Conservation (phyloP, 2,329 filamentous ascomycete species). For the Chaetomium olivaceum region DNA sequence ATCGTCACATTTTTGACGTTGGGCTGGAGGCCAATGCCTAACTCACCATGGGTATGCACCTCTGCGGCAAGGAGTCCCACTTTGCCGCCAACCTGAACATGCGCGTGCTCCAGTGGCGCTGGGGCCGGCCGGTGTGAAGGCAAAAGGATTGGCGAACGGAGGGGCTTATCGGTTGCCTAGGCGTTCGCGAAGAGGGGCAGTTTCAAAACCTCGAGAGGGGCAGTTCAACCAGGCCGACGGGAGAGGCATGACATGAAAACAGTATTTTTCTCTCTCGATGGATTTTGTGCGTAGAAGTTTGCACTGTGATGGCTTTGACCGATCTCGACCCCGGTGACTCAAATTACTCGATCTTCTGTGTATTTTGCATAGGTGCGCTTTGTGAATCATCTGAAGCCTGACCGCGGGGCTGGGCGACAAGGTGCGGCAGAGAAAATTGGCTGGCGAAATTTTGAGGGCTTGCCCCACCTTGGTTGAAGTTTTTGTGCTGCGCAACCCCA, state of each 20-base stretch:
- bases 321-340: not conserved
- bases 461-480: conserved; percentile 31
- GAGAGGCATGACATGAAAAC: not conserved
- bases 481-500: conserved; percentile 32
- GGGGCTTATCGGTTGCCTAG: conserved; percentile 24
- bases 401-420: conserved; percentile 28
- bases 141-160: conserved; percentile 16
- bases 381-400: conserved; percentile 15
- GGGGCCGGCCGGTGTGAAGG: conserved; percentile 7
- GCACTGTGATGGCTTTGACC: not conserved
- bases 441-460: conserved; percentile 29
- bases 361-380: not conserved
- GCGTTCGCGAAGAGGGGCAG: conserved; percentile 19
- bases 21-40: conserved; percentile 31
- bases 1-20: conserved; percentile 26
- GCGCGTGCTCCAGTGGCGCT: conserved; percentile 10
- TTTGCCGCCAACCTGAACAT: conserved; percentile 19
- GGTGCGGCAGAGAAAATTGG: conserved; percentile 27
- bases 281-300: not conserved
- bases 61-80: conserved; percentile 17
- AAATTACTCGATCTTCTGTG: not conserved
- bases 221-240: not conserved
- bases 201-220: conserved; percentile 10
- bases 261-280: not conserved
- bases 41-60: conserved; percentile 11